These are phyloP conservation scores for Chalciporus pseudorubinellus DNA, from an alignment of 768 basidiomycete species.

Conservation along the genomic window DNA sequence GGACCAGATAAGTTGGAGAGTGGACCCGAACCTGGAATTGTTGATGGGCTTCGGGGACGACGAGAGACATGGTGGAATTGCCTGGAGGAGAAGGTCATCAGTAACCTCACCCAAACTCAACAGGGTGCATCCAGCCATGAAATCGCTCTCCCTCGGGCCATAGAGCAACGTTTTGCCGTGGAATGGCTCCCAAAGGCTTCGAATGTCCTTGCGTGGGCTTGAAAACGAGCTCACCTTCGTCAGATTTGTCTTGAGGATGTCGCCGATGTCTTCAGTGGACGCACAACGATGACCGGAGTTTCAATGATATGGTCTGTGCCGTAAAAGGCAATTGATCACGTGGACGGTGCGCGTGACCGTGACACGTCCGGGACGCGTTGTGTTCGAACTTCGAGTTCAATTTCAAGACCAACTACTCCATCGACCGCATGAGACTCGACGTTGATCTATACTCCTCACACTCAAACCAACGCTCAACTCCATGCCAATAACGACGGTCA, in stretches of 20 bases:
- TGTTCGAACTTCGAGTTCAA: not conserved
- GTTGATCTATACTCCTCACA: not conserved
- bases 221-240: conserved; percentile 27
- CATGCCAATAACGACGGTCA: conserved; percentile 33
- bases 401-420: too few relatives aligned
- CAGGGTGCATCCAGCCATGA: conserved; percentile 21
- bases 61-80: conserved; percentile 79
- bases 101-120: conserved; percentile 9
- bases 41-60: conserved; percentile 90
- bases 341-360: conserved; percentile 16
- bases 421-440: conserved; percentile 11
- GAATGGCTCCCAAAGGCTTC: not conserved
- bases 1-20: not conserved
- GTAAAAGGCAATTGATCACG: conserved; percentile 18
- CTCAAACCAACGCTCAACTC: conserved; percentile 1
- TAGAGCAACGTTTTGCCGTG: not conserved
- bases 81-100: conserved; percentile 13
- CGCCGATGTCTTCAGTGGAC: conserved; percentile 13
- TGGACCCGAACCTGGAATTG: conserved; percentile 78
- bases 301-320: conserved; percentile 23
- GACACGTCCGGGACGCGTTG: conserved; percentile 21
- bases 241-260: conserved; percentile 16
- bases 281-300: conserved; percentile 21
- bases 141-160: not conserved
- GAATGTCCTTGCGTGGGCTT: not conserved